Evolutionary conservation across 192 early-diverging fungal species (phyloP), one percentile per base, ranked within the genome.

Genomic region (Dissophora ornata): DNA sequence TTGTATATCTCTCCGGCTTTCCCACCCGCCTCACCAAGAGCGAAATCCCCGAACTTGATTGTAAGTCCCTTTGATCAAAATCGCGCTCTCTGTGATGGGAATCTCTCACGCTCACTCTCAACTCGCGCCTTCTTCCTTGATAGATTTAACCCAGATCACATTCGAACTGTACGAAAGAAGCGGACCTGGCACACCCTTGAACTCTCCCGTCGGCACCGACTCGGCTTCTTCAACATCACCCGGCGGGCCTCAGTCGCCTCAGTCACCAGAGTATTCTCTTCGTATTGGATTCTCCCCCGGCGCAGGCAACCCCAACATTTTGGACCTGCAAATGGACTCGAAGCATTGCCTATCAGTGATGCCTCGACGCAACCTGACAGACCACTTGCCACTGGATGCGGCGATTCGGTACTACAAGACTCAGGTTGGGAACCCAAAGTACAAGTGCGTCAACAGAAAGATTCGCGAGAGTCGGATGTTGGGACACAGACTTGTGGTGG

Each of bases 131-230:
- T 2, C 29, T 46, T 6, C 47, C 44, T 10, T 36, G 40, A 10
- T 73, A 94, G 92, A 96, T 74, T 79, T 98, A 53, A 97, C 97
- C 3, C 97, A 99, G 62, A 99, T 99, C 49, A 96, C 94, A 3
- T 97, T 99, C 85, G 97, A 99, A 79, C 82, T 99, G 3, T 96
- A 97, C 61, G 96, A 97, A 84, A 87, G 96, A 19, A 62, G 52
- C 19, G 59, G 64, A 2, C 58, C 64, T 5, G 38, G 33, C 0
- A 22, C 52, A 2, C 63, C 58, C 18, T 5, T 45, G 28, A 50
- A 41, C 25, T 48, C 36, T 3, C 21, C 57, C 8, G 30, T 46
- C 44, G 18, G 18, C 18, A 4, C 15, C 9, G 18, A 2, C 22
- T 30, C 18, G 18, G 2, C 36, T n/a, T n/a, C n/a, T n/a, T n/a